These are phyloP conservation scores for Hymenoscyphus fraxineus DNA, from an alignment of 2,329 filamentous ascomycete species.

Conservation along the genomic window DNA sequence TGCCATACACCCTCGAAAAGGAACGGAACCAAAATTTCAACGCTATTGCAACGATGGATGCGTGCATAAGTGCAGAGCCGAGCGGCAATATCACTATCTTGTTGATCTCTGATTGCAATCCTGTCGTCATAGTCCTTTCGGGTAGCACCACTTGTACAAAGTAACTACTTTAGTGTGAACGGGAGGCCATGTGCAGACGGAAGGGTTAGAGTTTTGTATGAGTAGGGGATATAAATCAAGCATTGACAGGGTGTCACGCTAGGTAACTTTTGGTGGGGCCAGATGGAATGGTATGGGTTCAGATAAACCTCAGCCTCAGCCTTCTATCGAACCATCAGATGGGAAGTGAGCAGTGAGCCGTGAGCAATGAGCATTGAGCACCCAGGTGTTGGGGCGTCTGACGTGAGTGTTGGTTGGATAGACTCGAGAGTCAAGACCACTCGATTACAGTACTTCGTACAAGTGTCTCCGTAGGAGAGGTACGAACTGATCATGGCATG, in stretches of 20 bases:
- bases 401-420: background rate
- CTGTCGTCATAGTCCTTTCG: too few species aligned
- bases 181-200: background rate
- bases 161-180: background rate
- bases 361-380: background rate
- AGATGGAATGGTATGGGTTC: background rate
- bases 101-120: too few species aligned
- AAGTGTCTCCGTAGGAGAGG: too few species aligned
- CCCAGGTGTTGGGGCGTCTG: background rate
- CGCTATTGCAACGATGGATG: background rate
- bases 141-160: background rate
- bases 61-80: background rate
- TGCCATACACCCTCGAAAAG: background rate
- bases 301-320: background rate
- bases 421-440: background rate
- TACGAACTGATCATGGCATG: too few species aligned
- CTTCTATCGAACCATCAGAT: too few species aligned
- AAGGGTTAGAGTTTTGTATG: background rate
- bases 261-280: background rate
- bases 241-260: background rate
- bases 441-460: too few species aligned
- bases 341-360: background rate
- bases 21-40: background rate
- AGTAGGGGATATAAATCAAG: background rate
- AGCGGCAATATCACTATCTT: background rate